Evolutionary conservation across 2,329 filamentous ascomycete species (phyloP).

Genomic region (Lizonia empirigonia): DNA sequence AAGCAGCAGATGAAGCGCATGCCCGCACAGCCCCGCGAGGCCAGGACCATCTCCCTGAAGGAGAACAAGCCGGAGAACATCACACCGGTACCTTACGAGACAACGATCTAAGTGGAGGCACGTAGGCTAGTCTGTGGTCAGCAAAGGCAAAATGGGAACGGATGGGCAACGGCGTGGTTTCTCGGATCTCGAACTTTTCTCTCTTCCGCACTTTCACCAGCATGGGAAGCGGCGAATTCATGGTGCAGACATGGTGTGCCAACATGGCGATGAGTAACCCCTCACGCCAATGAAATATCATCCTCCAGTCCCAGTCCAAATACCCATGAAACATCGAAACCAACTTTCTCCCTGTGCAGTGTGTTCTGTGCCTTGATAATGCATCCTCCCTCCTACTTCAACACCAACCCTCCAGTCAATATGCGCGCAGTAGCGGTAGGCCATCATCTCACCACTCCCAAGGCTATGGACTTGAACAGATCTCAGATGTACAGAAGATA

Average conservation of each 20-base stretch:
- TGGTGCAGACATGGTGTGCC: constrained; percentile 45
- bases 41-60: constrained; percentile 77
- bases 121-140: constrained; percentile 33
- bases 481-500: no score
- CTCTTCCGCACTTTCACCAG: constrained; percentile 48
- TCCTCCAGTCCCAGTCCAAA: constrained; percentile 28
- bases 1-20: constrained; percentile 93
- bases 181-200: constrained; percentile 47
- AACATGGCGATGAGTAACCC: constrained; percentile 45
- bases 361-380: not conserved
- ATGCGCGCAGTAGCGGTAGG: no score
- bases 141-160: constrained; percentile 44
- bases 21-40: constrained; percentile 77
- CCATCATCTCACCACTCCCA: no score
- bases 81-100: constrained; percentile 93
- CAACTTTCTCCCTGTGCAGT: not conserved
- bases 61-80: constrained; percentile 91
- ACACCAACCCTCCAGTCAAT: no score
- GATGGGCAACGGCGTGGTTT: constrained; percentile 50
- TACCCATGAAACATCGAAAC: constrained; percentile 6
- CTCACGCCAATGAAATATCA: constrained; percentile 45
- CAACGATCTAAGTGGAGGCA: constrained; percentile 77
- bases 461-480: no score
- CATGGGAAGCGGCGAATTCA: constrained; percentile 47
- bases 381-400: no score